Base-by-base conservation (phyloP, 1,284 basidiomycete genomes). In the Phellopilus nigrolimitatus region DNA sequence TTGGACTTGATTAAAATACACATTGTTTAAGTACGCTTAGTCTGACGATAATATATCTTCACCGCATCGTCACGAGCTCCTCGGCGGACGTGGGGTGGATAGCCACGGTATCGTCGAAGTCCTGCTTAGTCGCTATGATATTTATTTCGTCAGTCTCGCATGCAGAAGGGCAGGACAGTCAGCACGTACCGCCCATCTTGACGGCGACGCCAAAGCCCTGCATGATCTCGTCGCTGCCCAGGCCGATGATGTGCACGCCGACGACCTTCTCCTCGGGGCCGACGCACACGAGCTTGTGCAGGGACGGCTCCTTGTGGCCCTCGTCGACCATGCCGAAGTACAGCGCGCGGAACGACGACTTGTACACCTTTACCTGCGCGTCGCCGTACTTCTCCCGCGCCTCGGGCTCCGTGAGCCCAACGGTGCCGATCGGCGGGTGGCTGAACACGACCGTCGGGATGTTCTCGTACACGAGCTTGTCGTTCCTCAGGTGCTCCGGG, bases 391-490 rank as follows among this genome's bases (percentile, higher is more conserved):
- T 86, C 68, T 88, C 72, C 59, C 82, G 75, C 21, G 95, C 97
- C 64, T 97, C 79, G 0, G 88, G 83, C 66, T 99, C 95, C 5
- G 92, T 94, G 53, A 97, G 72, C 50, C 94, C 94, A 41, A 95
- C 90, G 9, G 91, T 89, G 27, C 94, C 94, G 57, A 95, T 89
- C 9, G 94, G 82, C 1, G 94, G 94, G 68, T 97, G 94, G 3
- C 90, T 92, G 73, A 97, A 97, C 53, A 97, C 91, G 56, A 97
- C 94, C 38, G 84, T 89, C 3, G 97, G 88, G 57, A 99, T 94
- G 67, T 97, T 82, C 39, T 87, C 79, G 67, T 99, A 99, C 63
- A 76, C 78, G 57, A 98, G 77, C 68, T 94, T 91, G 63, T 97
- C 90, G 52, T 88, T 68, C 73, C 88, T 91, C 75, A 80, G 93